phyloP scores from a whole-genome alignment of 1,284 basidiomycete genomes.

The Psilocybe mexicana region DNA sequence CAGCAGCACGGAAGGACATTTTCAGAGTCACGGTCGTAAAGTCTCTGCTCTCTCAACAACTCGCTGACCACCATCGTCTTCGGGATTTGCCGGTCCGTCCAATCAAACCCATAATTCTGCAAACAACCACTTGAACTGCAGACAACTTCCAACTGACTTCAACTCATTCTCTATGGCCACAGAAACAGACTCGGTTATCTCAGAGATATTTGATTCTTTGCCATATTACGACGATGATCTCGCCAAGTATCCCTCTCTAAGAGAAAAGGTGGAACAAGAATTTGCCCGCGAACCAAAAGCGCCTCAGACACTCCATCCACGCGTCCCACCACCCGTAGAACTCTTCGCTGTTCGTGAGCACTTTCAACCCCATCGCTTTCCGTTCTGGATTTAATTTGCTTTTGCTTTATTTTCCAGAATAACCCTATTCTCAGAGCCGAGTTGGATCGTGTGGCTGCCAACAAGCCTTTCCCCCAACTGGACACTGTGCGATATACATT shows the following conservation, averaged over 20 bases:
- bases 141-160: constrained; percentile 4
- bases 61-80: constrained; percentile 17
- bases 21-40: constrained; percentile 13
- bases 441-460: constrained; percentile 70
- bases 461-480: constrained; percentile 70
- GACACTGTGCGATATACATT: constrained; percentile 84
- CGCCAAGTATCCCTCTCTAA: constrained; percentile 71
- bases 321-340: constrained; percentile 67
- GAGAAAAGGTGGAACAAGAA: constrained; percentile 73
- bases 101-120: constrained; percentile 2
- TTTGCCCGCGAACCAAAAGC: constrained; percentile 67
- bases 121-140: not conserved
- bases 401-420: constrained; percentile 41
- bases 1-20: constrained; percentile 57
- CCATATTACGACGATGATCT: constrained; percentile 96
- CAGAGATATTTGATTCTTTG: constrained; percentile 75
- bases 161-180: constrained; percentile 22
- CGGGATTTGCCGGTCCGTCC: constrained; percentile 40
- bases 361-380: constrained; percentile 11
- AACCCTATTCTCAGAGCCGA: constrained; percentile 70
- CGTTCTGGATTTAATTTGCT: constrained; percentile 3
- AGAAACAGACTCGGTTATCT: constrained; percentile 13
- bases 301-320: constrained; percentile 59
- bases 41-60: constrained; percentile 12
- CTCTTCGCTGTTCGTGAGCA: constrained; percentile 74